Evolutionary conservation across 768 basidiomycete genomes (phyloP), one percentile per base, ranked within the genome.

Genomic region (Suillus cothurnatus): DNA sequence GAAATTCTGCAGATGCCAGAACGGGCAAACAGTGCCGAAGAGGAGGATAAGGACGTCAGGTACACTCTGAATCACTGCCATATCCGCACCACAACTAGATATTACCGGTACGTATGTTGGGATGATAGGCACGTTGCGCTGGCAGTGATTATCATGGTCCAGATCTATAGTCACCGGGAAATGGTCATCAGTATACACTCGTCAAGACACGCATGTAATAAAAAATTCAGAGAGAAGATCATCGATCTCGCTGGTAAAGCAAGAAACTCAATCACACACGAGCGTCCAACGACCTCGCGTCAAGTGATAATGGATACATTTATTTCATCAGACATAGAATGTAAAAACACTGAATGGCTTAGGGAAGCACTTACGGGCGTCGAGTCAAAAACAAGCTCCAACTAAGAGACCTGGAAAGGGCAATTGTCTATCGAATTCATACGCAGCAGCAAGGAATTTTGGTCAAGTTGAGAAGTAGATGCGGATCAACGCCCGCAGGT

Each of bases 221-320:
- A n/a, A n/a, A n/a, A 47, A 38, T 62, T 76, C 76, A 78, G 77
- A 78, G 77, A 77, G 76, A 77, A 77, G 76, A 77, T 77, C 26
- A 63, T 7, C 6, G 15, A 68, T 69, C 71, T 70, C 36, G 67
- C 61, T 64, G 31, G n/a, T 15, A 7, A 11, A 62, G 68, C 70
- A 26, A 69, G 67, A 63, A 12, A 69, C 26, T n/a, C 32, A 34
- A 69, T 77, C 76, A 74, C 67, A 49, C 67, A 69, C 71, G 49
- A 75, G 74, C 77, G 70, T 67, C 74, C 47, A 15, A 52, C 28
- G 73, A 72, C 76, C 76, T 68, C 63, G 71, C 52, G 68, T 76
- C 75, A 58, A 61, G 56, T 36, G 19, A 39, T 6, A 26, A 21
- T 41, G 12, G 26, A 59, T 21, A 59, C 58, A 59, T 21, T 41